phyloP scores from a whole-genome alignment of 768 basidiomycete genomes.

The Boletus subparvulus region DNA sequence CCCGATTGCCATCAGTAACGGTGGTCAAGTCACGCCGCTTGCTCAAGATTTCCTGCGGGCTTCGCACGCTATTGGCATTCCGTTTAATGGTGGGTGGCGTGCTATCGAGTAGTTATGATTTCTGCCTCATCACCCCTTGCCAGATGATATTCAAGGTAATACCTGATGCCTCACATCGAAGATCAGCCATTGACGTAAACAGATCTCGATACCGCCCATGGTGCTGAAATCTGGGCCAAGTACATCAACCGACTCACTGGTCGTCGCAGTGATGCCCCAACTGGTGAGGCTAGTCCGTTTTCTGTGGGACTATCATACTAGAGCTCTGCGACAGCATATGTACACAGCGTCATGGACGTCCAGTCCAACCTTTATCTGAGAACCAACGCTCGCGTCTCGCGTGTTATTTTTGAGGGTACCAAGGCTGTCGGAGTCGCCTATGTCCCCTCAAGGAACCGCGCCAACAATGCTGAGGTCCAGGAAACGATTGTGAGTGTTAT shows the following conservation, averaged over 20 bases:
- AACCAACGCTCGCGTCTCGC: constrained; percentile 62
- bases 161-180: neutral
- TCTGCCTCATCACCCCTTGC: neutral
- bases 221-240: constrained; percentile 73
- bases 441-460: constrained; percentile 61
- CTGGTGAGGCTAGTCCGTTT: constrained; percentile 39
- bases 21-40: constrained; percentile 59
- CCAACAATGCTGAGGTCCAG: constrained; percentile 45
- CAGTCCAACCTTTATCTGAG: constrained; percentile 67
- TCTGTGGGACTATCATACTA: neutral
- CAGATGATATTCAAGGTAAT: constrained; percentile 64
- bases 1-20: constrained; percentile 72
- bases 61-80: constrained; percentile 57
- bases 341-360: constrained; percentile 68
- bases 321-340: constrained; percentile 45
- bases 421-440: constrained; percentile 74
- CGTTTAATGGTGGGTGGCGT: constrained; percentile 54
- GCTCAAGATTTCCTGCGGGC: constrained; percentile 72
- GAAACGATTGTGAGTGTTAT: constrained; percentile 52
- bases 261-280: constrained; percentile 68
- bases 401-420: constrained; percentile 70
- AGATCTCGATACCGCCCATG: constrained; percentile 61
- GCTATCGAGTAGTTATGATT: neutral
- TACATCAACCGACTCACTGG: constrained; percentile 76
- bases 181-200: neutral